Percentiles rank a stretch among this genome's conserved stretches.
These are phyloP conservation scores for Alternaria sp. DNA, from an alignment of 2,329 filamentous ascomycete genomes.

Conservation along the genomic window DNA sequence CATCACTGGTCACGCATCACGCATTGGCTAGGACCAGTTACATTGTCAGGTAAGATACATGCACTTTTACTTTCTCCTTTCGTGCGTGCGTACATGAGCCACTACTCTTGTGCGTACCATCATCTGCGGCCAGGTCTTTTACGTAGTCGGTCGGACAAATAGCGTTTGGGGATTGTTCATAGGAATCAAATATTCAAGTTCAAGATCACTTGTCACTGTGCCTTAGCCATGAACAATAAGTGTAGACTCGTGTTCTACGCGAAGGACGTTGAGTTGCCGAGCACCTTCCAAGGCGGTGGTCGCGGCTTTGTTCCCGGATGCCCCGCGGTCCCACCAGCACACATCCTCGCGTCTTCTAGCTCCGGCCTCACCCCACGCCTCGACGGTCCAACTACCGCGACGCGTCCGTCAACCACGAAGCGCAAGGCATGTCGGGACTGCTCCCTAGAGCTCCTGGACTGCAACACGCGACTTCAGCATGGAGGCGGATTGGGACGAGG, in stretches of 20 bases:
- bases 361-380: constrained; percentile 27
- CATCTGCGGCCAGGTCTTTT: background rate
- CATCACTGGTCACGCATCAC: background rate
- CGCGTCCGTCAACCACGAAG: constrained; percentile 21
- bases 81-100: background rate
- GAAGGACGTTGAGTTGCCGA: background rate
- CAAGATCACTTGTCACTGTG: background rate
- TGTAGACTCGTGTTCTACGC: background rate
- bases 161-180: background rate
- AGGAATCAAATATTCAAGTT: background rate
- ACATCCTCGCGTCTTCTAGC: constrained; percentile 30
- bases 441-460: constrained; percentile 15
- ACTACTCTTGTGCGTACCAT: background rate
- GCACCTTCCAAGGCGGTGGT: background rate
- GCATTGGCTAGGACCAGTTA: constrained; percentile 1
- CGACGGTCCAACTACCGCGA: constrained; percentile 21
- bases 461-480: constrained; percentile 46
- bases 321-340: constrained; percentile 15
- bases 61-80: background rate
- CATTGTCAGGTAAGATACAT: constrained; percentile 12
- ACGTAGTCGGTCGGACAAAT: background rate
- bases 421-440: constrained; percentile 38
- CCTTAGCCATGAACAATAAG: background rate
- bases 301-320: constrained; percentile 7
- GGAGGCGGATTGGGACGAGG: constrained; percentile 62